Conservation (phyloP, 2,329 filamentous ascomycete species). For the Claviceps sp. region DNA sequence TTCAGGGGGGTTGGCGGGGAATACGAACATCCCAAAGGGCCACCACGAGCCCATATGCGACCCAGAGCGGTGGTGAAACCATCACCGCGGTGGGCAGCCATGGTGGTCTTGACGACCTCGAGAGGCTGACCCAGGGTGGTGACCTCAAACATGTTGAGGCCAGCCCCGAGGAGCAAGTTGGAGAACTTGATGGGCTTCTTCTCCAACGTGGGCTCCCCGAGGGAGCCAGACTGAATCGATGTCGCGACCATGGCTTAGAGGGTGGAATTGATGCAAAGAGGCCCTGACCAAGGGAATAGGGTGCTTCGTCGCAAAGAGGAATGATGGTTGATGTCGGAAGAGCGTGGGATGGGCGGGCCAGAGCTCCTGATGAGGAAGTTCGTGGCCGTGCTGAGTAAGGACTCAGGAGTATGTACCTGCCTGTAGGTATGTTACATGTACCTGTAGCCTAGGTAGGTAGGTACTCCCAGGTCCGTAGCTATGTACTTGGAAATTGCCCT, state of each 20-base stretch:
- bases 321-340: constrained; percentile 8
- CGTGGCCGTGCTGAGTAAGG: constrained; percentile 2
- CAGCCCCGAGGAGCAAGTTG: constrained; percentile 88
- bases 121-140: constrained; percentile 61
- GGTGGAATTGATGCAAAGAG: constrained; percentile 39
- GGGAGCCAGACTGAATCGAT: constrained; percentile 37
- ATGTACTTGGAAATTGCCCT: too few relatives aligned
- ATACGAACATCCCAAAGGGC: constrained; percentile 79
- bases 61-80: constrained; percentile 68
- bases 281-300: constrained; percentile 98
- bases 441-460: too few relatives aligned
- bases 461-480: too few relatives aligned
- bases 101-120: constrained; percentile 98
- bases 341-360: constrained; percentile 2
- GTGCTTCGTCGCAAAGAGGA: constrained; percentile 62
- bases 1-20: too few relatives aligned
- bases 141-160: constrained; percentile 91
- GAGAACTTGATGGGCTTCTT: constrained; percentile 99
- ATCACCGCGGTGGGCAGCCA: constrained; percentile 92
- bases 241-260: constrained; percentile 49
- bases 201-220: constrained; percentile 51
- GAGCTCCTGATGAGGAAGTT: neutral
- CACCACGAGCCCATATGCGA: constrained; percentile 89
- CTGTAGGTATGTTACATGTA: too few relatives aligned
- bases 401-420: neutral